Percentiles rank a stretch among this genome's conserved stretches.
These are phyloP conservation scores for Trichoderma breve DNA, from an alignment of 2,329 filamentous ascomycete species.

Conservation along the genomic window DNA sequence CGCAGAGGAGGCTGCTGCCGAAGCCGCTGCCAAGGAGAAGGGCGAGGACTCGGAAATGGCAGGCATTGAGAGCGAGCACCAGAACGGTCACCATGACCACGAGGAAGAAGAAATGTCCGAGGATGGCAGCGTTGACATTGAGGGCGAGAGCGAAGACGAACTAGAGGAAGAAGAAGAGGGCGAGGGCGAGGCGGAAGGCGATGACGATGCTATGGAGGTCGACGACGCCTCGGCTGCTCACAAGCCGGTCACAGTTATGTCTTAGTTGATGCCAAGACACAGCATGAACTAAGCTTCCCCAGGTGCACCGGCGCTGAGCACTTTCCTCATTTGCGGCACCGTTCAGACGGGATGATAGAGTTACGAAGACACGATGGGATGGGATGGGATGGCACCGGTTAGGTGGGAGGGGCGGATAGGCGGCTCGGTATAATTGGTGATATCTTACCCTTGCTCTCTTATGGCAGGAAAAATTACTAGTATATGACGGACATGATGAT, in stretches of 20 bases:
- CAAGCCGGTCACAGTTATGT: constrained; percentile 36
- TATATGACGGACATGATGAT: constrained; percentile 7
- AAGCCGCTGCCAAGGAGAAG: constrained; percentile 46
- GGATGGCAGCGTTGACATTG: constrained; percentile 74
- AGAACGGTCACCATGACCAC: constrained; percentile 39
- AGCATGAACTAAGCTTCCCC: background rate
- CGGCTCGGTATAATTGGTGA: constrained; percentile 18
- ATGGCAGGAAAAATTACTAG: constrained; percentile 8
- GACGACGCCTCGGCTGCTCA: constrained; percentile 40
- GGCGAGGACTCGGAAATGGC: constrained; percentile 75
- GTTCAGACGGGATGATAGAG: constrained; percentile 27
- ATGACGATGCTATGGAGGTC: constrained; percentile 51
- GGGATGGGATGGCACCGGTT: constrained; percentile 27
- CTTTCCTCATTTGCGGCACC: constrained; percentile 21
- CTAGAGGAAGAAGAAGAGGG: constrained; percentile 63
- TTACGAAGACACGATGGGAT: constrained; percentile 35
- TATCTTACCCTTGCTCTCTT: constrained; percentile 11
- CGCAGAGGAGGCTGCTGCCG: constrained; percentile 60
- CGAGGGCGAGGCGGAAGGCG: constrained; percentile 39
- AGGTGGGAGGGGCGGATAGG: constrained; percentile 1
- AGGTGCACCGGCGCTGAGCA: background rate
- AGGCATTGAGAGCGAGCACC: constrained; percentile 55
- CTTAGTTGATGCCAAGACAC: constrained; percentile 25
- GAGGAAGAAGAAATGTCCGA: constrained; percentile 70
- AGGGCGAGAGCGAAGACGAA: constrained; percentile 71